Conservation (phyloP, 2,329 filamentous ascomycete genomes). For the Colletotrichum nymphaeae region DNA sequence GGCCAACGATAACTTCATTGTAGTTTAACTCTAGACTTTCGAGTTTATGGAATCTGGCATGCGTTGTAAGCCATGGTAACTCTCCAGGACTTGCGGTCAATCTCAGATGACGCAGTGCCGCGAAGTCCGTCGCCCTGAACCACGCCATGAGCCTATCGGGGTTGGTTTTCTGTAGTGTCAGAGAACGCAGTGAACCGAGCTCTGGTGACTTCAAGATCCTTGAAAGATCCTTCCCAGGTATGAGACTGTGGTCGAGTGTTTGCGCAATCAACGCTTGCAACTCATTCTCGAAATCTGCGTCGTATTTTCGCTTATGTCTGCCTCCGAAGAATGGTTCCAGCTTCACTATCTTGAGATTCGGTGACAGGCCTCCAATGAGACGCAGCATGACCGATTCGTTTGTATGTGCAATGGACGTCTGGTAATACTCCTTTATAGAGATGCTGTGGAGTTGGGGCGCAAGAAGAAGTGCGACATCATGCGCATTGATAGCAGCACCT, state of each 20-base stretch:
- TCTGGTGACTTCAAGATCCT: neutral
- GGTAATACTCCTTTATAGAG: slow-evolving; percentile 14
- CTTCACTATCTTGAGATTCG: neutral
- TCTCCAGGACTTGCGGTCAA: neutral
- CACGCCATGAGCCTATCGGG: neutral
- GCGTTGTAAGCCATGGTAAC: neutral
- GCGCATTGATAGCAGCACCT: neutral
- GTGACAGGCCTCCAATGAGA: slow-evolving; percentile 4
- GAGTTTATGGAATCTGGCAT: neutral
- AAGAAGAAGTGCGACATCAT: neutral
- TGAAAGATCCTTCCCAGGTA: neutral
- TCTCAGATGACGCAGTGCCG: slow-evolving; percentile 6
- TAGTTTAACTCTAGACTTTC: neutral
- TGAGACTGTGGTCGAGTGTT: neutral
- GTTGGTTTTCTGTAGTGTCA: neutral
- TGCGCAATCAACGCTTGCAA: neutral
- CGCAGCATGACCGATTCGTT: neutral
- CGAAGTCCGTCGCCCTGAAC: neutral
- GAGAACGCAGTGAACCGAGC: neutral
- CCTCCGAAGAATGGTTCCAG: slow-evolving; percentile 3
- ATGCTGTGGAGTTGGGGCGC: slow-evolving; percentile 1
- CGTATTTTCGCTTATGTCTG: neutral
- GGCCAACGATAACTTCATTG: neutral
- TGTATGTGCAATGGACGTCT: neutral
- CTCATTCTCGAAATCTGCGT: neutral